Evolutionary conservation across 768 basidiomycete genomes (phyloP).

Genomic region (Lyophyllum decastes): DNA sequence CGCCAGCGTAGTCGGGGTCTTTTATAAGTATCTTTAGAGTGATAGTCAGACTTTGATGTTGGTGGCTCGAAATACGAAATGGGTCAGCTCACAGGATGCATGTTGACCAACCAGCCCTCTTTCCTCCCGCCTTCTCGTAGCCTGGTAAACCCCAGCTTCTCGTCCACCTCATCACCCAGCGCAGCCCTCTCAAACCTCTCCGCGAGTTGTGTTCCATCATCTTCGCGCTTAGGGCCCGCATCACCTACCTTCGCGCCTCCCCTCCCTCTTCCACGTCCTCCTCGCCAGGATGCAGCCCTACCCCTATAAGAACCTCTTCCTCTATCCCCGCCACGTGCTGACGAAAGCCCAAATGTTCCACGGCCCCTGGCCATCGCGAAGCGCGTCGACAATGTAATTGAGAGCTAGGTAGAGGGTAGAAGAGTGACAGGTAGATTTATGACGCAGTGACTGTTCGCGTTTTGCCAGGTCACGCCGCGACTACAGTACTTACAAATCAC

Average conservation of each 20-base stretch:
- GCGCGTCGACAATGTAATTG: constrained; percentile 10
- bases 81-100: constrained; percentile 82
- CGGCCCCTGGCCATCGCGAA: constrained; percentile 51
- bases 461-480: background rate
- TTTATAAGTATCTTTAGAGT: constrained; percentile 74
- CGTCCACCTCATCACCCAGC: constrained; percentile 85
- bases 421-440: constrained; percentile 1
- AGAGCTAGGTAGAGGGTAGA: background rate
- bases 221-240: constrained; percentile 68
- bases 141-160: constrained; percentile 85
- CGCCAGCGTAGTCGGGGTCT: constrained; percentile 81
- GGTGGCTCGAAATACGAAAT: background rate
- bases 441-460: constrained; percentile 7
- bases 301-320: constrained; percentile 48
- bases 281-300: constrained; percentile 49
- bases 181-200: constrained; percentile 84
- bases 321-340: constrained; percentile 47
- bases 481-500: too few species aligned
- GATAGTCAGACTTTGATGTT: background rate
- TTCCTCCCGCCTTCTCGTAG: constrained; percentile 75
- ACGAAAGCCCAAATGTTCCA: constrained; percentile 58
- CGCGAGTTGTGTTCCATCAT: constrained; percentile 85
- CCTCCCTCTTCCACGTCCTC: constrained; percentile 57
- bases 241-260: constrained; percentile 46
- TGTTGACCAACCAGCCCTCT: constrained; percentile 97